These are phyloP conservation scores for Acorus calamus DNA, from an alignment of 106 monocot genomes.

Conservation along the genomic window DNA sequence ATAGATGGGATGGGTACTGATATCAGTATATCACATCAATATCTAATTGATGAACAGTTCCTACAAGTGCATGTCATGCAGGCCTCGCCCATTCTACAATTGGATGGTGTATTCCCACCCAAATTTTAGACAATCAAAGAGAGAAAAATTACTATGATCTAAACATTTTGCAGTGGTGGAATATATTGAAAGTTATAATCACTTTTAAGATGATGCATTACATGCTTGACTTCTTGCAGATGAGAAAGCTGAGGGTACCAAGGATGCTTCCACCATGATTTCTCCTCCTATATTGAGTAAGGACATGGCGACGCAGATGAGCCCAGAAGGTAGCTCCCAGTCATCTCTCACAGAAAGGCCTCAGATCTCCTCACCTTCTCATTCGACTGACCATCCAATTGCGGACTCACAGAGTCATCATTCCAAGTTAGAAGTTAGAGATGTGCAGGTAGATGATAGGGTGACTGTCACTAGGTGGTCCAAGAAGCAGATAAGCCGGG, in stretches of 20 bases:
- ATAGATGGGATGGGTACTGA: no score
- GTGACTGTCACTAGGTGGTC: slow-evolving; percentile 90
- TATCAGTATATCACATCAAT: no score
- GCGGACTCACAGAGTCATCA: slow-evolving; percentile 36
- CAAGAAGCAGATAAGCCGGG: slow-evolving; percentile 53
- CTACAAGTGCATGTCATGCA: no score
- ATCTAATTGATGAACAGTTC: no score
- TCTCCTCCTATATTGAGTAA: slow-evolving; percentile 41
- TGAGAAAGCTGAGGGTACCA: slow-evolving; percentile 20
- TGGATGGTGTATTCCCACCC: no score
- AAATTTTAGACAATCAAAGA: no score
- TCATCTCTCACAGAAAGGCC: slow-evolving; percentile 51
- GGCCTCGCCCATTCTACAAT: no score
- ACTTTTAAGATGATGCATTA: background rate
- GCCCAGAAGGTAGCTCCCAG: slow-evolving; percentile 45
- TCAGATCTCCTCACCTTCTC: slow-evolving; percentile 20
- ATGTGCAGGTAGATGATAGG: slow-evolving; percentile 83
- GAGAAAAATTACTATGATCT: no score
- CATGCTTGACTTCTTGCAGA: slow-evolving; percentile 20
- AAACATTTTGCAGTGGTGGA: background rate
- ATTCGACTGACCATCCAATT: slow-evolving; percentile 26
- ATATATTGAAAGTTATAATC: background rate
- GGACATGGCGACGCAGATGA: slow-evolving; percentile 90
- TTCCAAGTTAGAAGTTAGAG: slow-evolving; percentile 63
- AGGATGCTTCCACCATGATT: slow-evolving; percentile 12